These are phyloP conservation scores for Guadua angustifolia DNA, from an alignment of 176 grass and related monocot genomes.

Conservation along the genomic window DNA sequence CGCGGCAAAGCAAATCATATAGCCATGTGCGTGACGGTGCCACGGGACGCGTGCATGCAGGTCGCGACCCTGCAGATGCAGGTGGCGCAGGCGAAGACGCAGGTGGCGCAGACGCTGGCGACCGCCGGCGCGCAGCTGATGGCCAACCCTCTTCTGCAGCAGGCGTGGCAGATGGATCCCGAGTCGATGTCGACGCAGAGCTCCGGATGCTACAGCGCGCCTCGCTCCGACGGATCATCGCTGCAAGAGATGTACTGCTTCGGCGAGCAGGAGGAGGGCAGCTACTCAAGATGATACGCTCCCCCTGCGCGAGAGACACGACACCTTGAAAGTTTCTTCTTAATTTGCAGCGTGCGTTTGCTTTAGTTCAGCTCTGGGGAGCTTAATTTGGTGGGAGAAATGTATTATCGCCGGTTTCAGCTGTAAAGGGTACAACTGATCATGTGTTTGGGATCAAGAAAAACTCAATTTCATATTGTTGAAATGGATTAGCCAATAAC, in stretches of 20 bases:
- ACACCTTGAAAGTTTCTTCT: neutral
- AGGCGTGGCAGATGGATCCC: constrained; percentile 44
- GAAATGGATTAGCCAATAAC: neutral
- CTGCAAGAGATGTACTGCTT: constrained; percentile 58
- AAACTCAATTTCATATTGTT: neutral
- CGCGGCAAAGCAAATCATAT: no score
- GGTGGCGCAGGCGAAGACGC: constrained; percentile 53
- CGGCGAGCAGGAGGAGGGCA: constrained; percentile 66
- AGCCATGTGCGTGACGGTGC: neutral
- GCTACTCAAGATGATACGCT: constrained; percentile 29
- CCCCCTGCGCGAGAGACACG: no score
- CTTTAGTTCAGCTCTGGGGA: neutral
- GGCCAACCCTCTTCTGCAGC: constrained; percentile 35
- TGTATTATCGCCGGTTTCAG: neutral
- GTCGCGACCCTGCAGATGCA: constrained; percentile 48
- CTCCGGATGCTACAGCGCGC: constrained; percentile 60
- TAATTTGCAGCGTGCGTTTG: constrained; percentile 26
- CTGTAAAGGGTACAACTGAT: constrained; percentile 23
- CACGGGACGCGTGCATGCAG: constrained; percentile 9
- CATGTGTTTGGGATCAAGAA: constrained; percentile 15
- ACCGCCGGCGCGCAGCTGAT: neutral
- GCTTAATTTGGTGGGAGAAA: constrained; percentile 20
- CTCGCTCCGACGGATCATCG: constrained; percentile 44
- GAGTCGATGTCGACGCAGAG: constrained; percentile 67
- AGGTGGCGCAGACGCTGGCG: constrained; percentile 45